phyloP scores from a whole-genome alignment of 2,329 filamentous ascomycete genomes.

The Hypoxylon sp. region DNA sequence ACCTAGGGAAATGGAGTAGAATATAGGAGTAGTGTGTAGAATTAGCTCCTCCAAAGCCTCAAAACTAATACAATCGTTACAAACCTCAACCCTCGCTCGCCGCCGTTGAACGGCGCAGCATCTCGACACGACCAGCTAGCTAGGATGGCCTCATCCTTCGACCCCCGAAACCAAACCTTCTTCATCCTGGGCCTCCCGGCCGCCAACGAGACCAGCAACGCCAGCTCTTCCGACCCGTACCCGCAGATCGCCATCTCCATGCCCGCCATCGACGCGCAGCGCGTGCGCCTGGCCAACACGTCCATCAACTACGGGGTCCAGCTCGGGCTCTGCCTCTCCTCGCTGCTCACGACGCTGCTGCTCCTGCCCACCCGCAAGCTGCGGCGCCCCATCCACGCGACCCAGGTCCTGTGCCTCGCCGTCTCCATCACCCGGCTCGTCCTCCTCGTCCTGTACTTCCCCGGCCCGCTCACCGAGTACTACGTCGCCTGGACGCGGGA shows the following conservation, averaged over 20 bases:
- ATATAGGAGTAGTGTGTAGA: not conserved
- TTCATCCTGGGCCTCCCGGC: slow-evolving; percentile 39
- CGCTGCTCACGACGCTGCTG: slow-evolving; percentile 74
- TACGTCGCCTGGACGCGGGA: slow-evolving; percentile 72
- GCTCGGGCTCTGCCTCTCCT: slow-evolving; percentile 74
- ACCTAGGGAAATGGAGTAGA: not conserved
- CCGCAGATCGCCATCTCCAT: slow-evolving; percentile 40
- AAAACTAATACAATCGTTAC: too few relatives aligned
- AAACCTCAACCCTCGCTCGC: not conserved
- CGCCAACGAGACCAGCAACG: slow-evolving; percentile 6
- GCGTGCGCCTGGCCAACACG: slow-evolving; percentile 50
- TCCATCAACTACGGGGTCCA: slow-evolving; percentile 77
- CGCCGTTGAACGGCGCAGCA: not conserved
- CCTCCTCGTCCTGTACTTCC: slow-evolving; percentile 70
- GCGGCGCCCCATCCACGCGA: slow-evolving; percentile 70
- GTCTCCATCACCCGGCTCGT: slow-evolving; percentile 71
- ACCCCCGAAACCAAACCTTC: slow-evolving; percentile 48
- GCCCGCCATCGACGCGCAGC: slow-evolving; percentile 43
- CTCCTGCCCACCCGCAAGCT: slow-evolving; percentile 77
- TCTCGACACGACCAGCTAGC: too few relatives aligned
- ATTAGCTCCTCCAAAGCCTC: not conserved
- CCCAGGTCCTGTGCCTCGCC: slow-evolving; percentile 73
- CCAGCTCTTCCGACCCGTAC: not conserved
- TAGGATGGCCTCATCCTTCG: slow-evolving; percentile 31
- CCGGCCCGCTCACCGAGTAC: slow-evolving; percentile 69